Base-by-base conservation (phyloP, 805 yeast species). In the Candida takata region DNA sequence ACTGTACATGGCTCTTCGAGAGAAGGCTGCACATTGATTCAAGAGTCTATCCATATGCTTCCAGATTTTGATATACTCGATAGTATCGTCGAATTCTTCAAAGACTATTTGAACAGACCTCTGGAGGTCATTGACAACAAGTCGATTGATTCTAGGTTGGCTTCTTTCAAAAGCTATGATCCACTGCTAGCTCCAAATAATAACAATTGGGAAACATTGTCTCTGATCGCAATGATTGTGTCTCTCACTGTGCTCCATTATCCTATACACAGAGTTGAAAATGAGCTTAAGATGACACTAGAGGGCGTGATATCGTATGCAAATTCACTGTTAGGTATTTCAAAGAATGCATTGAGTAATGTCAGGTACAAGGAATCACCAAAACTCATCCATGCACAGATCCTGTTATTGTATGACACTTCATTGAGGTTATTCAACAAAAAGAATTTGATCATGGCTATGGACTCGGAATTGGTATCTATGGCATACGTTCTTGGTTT, bases 401-500 rank as follows among this genome's bases (percentile, higher is more conserved):
- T 48, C n/a, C 30, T 48, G 18, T 23, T 48, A n/a, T 32, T 48
- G 9, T 44, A 37, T 24, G 44, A 41, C 27, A 34, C 21, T 9
- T 42, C 46, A 9, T 24, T 48, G 8, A 34, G 40, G 25, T 28
- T 42, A 15, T 44, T 43, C 37, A 45, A 40, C 31, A 40, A 39
- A 33, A 39, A 33, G 33, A 38, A 42, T 24, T 28, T 43, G n/a
- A 37, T 39, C 15, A 35, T 44, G 29, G 45, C 44, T 1, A 36
- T 46, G 32, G 45, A 42, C 24, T 47, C 52, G 4, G 51, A 49
- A 21, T 29, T 49, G 24, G 49, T 47, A 11, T 40, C 54, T 15
- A 42, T 49, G 44, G 44, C 51, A 1, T 49, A 49, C 19, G 39
- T 40, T 8, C 37, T 49, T 9, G 47, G 47, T 1, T 23, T 49